phyloP scores from a whole-genome alignment of 78 protist species.

The Chrysochromulina tobinii region DNA sequence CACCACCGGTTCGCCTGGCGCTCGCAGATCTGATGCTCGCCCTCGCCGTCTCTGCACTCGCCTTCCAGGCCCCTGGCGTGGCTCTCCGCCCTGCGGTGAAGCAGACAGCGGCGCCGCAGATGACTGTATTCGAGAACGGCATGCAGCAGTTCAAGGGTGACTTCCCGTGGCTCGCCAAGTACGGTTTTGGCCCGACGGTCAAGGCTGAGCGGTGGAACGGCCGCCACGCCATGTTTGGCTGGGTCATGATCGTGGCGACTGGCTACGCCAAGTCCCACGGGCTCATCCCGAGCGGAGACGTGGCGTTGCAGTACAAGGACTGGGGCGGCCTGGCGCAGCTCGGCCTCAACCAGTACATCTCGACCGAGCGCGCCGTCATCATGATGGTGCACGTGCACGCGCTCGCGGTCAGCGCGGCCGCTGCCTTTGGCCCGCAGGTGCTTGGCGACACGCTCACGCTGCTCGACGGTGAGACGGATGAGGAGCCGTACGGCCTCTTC shows the following conservation, averaged over 20 bases:
- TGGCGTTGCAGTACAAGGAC: background rate
- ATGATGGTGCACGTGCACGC: slow-evolving; percentile 41
- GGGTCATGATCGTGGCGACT: background rate
- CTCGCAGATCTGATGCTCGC: no score
- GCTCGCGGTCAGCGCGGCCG: background rate
- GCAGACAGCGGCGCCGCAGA: background rate
- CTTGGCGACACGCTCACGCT: slow-evolving; percentile 20
- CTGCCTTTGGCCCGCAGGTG: slow-evolving; percentile 20
- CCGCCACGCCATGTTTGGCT: slow-evolving; percentile 54
- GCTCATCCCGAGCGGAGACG: slow-evolving; percentile 8
- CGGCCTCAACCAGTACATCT: background rate
- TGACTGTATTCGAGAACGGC: background rate
- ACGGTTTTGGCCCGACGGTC: slow-evolving; percentile 24
- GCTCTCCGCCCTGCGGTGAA: background rate
- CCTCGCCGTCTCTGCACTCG: no score
- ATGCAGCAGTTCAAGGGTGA: background rate
- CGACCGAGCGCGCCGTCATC: slow-evolving; percentile 45
- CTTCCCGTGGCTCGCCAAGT: slow-evolving; percentile 21
- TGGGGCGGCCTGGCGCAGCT: slow-evolving; percentile 34
- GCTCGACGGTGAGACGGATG: slow-evolving; percentile 2
- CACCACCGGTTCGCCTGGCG: no score
- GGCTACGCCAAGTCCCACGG: slow-evolving; percentile 25
- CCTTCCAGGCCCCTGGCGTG: no score
- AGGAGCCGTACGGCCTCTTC: slow-evolving; percentile 23
- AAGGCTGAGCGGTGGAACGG: slow-evolving; percentile 54